Evolutionary conservation across 257 asterid genomes (phyloP).

Genomic region (Solanum verrucosum): DNA sequence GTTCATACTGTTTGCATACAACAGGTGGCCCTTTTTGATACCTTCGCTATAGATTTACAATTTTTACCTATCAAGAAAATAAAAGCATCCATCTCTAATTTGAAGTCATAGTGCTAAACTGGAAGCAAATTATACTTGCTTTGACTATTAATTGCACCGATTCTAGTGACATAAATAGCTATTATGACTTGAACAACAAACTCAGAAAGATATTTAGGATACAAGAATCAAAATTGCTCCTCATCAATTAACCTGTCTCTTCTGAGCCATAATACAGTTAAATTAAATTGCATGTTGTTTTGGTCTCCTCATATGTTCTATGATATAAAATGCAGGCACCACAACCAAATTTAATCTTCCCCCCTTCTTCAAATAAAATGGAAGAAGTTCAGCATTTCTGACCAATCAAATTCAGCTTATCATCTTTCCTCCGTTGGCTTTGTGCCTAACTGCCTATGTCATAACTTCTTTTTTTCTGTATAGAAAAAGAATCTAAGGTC

Average conservation of each 20-base stretch:
- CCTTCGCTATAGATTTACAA: background rate
- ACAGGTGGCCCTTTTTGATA: background rate
- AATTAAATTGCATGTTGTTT: background rate
- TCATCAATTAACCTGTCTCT: background rate
- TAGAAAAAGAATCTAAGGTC: background rate
- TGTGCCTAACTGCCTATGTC: background rate
- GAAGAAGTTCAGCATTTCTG: background rate
- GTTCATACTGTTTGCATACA: background rate
- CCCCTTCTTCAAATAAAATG: background rate
- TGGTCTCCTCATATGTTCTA: background rate
- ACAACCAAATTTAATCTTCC: background rate
- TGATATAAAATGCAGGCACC: background rate
- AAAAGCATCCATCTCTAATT: background rate
- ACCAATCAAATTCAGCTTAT: background rate
- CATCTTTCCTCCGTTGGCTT: background rate
- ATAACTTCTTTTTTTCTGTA: background rate
- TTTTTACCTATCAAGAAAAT: background rate
- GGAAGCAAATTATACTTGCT: background rate
- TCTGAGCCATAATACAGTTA: background rate
- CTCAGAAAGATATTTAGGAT: background rate
- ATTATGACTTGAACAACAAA: background rate
- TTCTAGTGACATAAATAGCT: background rate
- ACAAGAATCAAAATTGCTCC: background rate
- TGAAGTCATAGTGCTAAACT: background rate
- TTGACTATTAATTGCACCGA: background rate